Evolutionary conservation across 139 green algal genomes (phyloP), one percentile per base, ranked within the genome.

Genomic region (Closterium sp.): DNA sequence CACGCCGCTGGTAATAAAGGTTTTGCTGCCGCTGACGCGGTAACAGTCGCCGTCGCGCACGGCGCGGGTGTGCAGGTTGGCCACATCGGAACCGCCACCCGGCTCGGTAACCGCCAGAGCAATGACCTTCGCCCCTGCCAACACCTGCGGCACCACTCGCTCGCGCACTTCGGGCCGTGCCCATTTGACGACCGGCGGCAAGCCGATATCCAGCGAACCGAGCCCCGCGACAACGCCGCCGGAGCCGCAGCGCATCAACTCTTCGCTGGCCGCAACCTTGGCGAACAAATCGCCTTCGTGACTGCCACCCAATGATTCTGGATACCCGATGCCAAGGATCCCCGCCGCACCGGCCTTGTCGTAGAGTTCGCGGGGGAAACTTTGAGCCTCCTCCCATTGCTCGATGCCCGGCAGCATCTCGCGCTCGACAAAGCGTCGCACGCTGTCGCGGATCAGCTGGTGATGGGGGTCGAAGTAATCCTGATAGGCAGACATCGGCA

Each of bases 1-100:
- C 28, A 95, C 87, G 30, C 93, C 93, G 85, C 93, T 94, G 85
- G 93, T 95, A 86, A 95, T 95, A 88, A 91, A 95, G 88, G 93
- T 95, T 85, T 95, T 95, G 85, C 93, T 88, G 31, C 93, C 93
- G 85, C 90, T 94, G 34, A 95, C 93, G 31, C 89, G 36, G 93
- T 93, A 93, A 35, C 88, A 88, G 12, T 84, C 85, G 35, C 93
- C 93, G 34, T 21, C 84, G 10, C 64, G 64, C 85, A 87, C 84
- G 1, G 93, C 93, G 34, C 86, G 90, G 91, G 83, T 91, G 4
- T 91, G 36, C 33, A 95, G 89, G 76, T 88, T 89, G n/a, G 93
- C 93, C 30, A 95, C 93, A 85, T 95, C 93, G 33, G 38, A 90
- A 31, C 93, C 93, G 31, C 90, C 93, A 84, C 89, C 91, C 31